Percentiles rank a stretch among this genome's conserved stretches.
These are phyloP conservation scores for Trametes gibbosa DNA, from an alignment of 768 basidiomycete genomes.

Conservation along the genomic window DNA sequence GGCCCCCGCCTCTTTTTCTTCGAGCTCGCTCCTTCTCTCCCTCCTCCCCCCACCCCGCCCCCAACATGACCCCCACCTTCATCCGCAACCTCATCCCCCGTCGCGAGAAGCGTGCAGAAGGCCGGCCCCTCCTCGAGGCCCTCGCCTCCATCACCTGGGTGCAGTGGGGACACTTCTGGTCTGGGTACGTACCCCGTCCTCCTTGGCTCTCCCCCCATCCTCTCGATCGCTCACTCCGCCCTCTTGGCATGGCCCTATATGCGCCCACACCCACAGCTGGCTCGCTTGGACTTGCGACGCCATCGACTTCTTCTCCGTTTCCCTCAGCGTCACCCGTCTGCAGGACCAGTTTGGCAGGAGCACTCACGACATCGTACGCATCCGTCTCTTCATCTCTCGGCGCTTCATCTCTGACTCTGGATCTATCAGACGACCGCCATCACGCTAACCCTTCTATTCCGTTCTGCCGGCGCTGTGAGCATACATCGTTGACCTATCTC, in stretches of 20 bases:
- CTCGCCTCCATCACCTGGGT: conserved; percentile 44
- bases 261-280: conserved; percentile 46
- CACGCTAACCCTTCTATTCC: conserved; percentile 90
- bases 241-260: conserved; percentile 2
- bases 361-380: conserved; percentile 43
- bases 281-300: conserved; percentile 87
- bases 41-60: background rate
- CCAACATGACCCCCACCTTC: conserved; percentile 49
- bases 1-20: background rate
- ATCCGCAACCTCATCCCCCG: conserved; percentile 38
- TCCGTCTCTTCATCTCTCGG: background rate
- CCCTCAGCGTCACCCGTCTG: conserved; percentile 51
- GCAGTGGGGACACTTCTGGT: conserved; percentile 59
- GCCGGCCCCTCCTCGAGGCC: conserved; percentile 43
- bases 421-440: conserved; percentile 65
- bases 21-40: background rate
- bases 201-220: conserved; percentile 1
- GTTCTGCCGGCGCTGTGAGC: conserved; percentile 69
- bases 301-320: conserved; percentile 82
- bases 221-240: conserved; percentile 1
- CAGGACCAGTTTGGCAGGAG: conserved; percentile 44
- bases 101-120: conserved; percentile 36
- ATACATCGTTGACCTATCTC: background rate
- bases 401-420: conserved; percentile 9
- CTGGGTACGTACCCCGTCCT: conserved; percentile 35